Conservation (phyloP, 495 filamentous ascomycete genomes). For the Penicillium maclennaniae region DNA sequence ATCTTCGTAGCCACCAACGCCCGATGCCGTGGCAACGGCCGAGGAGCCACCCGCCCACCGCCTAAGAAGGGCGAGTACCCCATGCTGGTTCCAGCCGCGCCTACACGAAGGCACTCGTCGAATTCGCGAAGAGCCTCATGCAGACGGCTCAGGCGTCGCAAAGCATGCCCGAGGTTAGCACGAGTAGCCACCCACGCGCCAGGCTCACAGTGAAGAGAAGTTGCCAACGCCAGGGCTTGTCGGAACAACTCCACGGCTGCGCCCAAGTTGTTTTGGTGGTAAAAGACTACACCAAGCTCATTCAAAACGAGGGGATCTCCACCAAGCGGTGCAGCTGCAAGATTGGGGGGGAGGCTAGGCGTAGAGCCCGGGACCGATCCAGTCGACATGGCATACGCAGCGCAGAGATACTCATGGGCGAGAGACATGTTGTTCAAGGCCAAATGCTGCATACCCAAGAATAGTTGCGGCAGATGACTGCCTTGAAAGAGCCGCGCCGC, state of each 20-base stretch:
- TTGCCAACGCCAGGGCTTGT: constrained; percentile 69
- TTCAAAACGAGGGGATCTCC: constrained; percentile 87
- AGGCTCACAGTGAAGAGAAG: constrained; percentile 74
- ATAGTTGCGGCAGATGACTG: constrained; percentile 93
- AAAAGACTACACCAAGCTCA: constrained; percentile 90
- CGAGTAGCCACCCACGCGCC: constrained; percentile 83
- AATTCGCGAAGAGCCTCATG: constrained; percentile 73
- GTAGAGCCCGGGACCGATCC: constrained; percentile 43
- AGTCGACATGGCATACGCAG: constrained; percentile 71
- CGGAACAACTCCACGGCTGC: constrained; percentile 70
- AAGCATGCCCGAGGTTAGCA: constrained; percentile 84
- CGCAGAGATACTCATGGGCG: constrained; percentile 91
- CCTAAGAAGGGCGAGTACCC: constrained; percentile 42
- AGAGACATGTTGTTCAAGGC: constrained; percentile 91
- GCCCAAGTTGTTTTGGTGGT: constrained; percentile 78
- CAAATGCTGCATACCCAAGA: constrained; percentile 97
- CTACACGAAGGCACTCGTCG: constrained; percentile 73
- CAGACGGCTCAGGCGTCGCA: constrained; percentile 66
- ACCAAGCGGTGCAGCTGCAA: constrained; percentile 50
- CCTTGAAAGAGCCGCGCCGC: constrained; percentile 94
- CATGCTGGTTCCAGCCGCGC: constrained; percentile 63
- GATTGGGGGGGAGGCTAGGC: constrained; percentile 22
- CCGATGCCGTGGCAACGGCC: constrained; percentile 31
- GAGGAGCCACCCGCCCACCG: constrained; percentile 32
- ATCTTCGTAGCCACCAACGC: constrained; percentile 46